Conservation (phyloP, 176 grass and related monocot species). For the maize (Zea mays) region DNA sequence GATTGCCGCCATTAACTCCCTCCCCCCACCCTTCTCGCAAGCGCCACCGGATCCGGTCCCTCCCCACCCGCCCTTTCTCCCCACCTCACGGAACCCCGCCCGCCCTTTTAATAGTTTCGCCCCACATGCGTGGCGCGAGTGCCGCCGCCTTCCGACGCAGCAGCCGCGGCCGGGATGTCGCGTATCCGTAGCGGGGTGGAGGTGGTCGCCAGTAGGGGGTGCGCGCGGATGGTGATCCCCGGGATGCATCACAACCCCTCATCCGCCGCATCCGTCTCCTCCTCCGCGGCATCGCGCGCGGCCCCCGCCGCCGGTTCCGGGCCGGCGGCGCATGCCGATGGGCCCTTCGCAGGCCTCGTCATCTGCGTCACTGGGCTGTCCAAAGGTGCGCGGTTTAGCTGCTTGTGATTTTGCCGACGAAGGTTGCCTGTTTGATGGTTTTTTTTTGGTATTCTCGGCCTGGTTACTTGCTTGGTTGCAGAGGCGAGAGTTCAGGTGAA, state of each 20-base stretch:
- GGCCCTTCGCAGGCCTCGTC: slow-evolving; percentile 77
- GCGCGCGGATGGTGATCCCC: slow-evolving; percentile 71
- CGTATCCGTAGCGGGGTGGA: slow-evolving; percentile 48
- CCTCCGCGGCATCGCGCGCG: slow-evolving; percentile 47
- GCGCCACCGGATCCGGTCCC: slow-evolving; percentile 46
- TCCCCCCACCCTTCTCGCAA: slow-evolving; percentile 27
- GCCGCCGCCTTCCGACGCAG: slow-evolving; percentile 5
- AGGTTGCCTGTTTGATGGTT: neutral
- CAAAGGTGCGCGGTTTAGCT: slow-evolving; percentile 64
- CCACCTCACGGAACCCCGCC: slow-evolving; percentile 10
- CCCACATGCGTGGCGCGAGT: slow-evolving; percentile 19
- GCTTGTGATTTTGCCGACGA: neutral
- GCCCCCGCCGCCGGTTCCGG: neutral
- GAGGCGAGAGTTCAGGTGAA: slow-evolving; percentile 92
- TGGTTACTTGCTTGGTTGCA: slow-evolving; percentile 26
- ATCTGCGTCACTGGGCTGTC: slow-evolving; percentile 95
- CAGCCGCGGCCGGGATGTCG: neutral
- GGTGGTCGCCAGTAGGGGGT: slow-evolving; percentile 74
- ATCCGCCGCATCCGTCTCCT: slow-evolving; percentile 39
- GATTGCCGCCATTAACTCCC: slow-evolving; percentile 44
- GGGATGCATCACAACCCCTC: slow-evolving; percentile 52
- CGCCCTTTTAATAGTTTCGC: neutral
- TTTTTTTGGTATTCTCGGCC: slow-evolving; percentile 23
- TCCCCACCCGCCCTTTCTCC: slow-evolving; percentile 22
- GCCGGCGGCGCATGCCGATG: slow-evolving; percentile 3